Percentiles rank a stretch among this genome's conserved stretches.
These are phyloP conservation scores for Aspergillus hiratsukae DNA, from an alignment of 2,329 filamentous ascomycete genomes.

Conservation along the genomic window DNA sequence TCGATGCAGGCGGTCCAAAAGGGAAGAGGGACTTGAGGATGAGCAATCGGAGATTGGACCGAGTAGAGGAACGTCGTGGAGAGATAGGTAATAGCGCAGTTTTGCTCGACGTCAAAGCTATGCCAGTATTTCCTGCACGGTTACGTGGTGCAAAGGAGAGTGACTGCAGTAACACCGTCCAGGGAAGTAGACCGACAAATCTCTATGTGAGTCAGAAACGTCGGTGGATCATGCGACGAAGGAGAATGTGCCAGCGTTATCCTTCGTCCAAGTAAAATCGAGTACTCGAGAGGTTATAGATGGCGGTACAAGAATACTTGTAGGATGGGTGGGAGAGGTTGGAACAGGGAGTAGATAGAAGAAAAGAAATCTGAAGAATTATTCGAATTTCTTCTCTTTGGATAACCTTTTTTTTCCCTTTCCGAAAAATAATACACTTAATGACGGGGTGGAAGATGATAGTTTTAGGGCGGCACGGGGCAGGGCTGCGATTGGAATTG, in stretches of 20 bases:
- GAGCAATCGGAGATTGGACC: constrained; percentile 28
- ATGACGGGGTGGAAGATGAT: constrained; percentile 15
- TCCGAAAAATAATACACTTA: neutral
- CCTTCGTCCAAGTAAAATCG: constrained; percentile 7
- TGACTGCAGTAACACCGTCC: constrained; percentile 23
- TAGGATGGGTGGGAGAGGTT: neutral
- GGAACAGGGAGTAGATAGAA: neutral
- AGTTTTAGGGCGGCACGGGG: neutral
- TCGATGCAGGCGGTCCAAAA: constrained; percentile 33
- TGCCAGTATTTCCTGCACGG: constrained; percentile 28
- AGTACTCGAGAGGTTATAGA: constrained; percentile 6
- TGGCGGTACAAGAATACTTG: constrained; percentile 1
- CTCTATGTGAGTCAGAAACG: constrained; percentile 17
- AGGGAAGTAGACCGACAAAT: constrained; percentile 1
- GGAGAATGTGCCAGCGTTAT: constrained; percentile 13
- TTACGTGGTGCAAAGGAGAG: constrained; percentile 32
- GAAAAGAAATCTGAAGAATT: neutral
- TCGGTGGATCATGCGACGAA: constrained; percentile 25
- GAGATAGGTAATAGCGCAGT: constrained; percentile 22
- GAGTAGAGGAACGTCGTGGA: constrained; percentile 18
- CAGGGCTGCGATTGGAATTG: constrained; percentile 3
- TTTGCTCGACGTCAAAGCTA: constrained; percentile 24
- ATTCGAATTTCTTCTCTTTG: neutral
- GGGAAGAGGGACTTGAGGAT: constrained; percentile 20
- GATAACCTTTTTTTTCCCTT: neutral